These are phyloP conservation scores for Rhizophora apiculata DNA, from an alignment of 345 rosid species.

Conservation along the genomic window DNA sequence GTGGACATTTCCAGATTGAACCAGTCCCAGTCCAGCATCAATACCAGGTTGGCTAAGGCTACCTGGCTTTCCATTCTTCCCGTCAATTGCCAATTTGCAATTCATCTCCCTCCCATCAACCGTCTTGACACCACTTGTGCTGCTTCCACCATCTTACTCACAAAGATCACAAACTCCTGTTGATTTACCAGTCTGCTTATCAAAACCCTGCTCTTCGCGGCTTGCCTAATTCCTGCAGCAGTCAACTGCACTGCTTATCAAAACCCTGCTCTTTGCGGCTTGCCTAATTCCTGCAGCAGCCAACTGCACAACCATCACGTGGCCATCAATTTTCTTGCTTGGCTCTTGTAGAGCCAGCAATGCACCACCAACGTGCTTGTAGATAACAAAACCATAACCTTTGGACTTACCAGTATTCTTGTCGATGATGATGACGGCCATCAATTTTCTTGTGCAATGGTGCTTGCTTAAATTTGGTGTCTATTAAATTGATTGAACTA, in stretches of 20 bases:
- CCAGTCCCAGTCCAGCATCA: conserved; percentile 20
- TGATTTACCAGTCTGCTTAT: conserved; percentile 57
- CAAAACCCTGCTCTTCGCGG: conserved; percentile 88
- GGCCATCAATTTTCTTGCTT: conserved; percentile 72
- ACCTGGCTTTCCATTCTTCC: conserved; percentile 41
- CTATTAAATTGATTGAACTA: too few relatives aligned
- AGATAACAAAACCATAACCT: conserved; percentile 84
- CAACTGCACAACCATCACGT: conserved; percentile 67
- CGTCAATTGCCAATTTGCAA: conserved; percentile 72
- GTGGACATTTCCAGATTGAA: conserved; percentile 28
- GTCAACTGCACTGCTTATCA: too few relatives aligned
- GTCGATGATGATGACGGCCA: conserved; percentile 55
- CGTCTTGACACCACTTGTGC: conserved; percentile 71
- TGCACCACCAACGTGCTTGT: conserved; percentile 69
- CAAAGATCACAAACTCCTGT: conserved; percentile 70
- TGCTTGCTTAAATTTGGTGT: too few relatives aligned
- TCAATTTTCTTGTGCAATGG: conserved; percentile 3
- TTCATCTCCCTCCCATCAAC: conserved; percentile 68
- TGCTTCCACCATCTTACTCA: conserved; percentile 67
- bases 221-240: too few relatives aligned
- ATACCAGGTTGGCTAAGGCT: conserved; percentile 29
- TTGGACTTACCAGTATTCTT: conserved; percentile 68
- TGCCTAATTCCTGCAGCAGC: conserved; percentile 51
- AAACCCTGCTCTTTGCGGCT: conserved; percentile 14
- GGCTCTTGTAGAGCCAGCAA: conserved; percentile 69